Evolutionary conservation across 257 asterid genomes (phyloP), one percentile per base, ranked within the genome.

Genomic region (Scutellaria galericulata): DNA sequence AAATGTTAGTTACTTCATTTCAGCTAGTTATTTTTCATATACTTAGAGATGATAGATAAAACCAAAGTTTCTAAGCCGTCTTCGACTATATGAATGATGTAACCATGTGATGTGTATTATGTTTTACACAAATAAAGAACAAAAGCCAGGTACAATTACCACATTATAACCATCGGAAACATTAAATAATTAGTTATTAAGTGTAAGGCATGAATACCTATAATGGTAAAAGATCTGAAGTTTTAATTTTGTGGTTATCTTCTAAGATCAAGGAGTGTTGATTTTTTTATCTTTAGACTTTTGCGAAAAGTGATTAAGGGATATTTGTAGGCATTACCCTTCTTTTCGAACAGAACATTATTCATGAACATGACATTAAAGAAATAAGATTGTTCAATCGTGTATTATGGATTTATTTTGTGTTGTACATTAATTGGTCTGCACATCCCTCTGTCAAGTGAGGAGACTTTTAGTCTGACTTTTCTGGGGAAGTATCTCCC

Each of bases 401-500:
- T 73, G 9, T 63, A 48, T 62, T 37, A 24, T 24, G 27, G 27
- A 24, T 24, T 24, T 24, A 24, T 50, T 50, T 13, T 46, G 22
- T 22, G 27, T 52, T 46, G 24, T 61, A 65, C 18, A 39, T 12
- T 56, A 52, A 12, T 68, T 9, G 42, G 69, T 63, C 68, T 50
- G 24, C 47, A 31, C 37, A 31, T 31, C 53, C 13, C 53, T 0
- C 53, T 11, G 14, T 7, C 62, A 56, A 56, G 41, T 56, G 62
- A 10, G 24, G 3, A 6, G 64, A 9, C 44, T 2, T 57, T 57
- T 27, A 27, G 63, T 56, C 27, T 56, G 8, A 27, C 31, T 57
- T 57, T 57, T 11, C 64, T 57, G 64, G 64, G 31, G 44, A 57
- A 27, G 64, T 27, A 24, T 57, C 64, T 57, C 44, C 6, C 39